phyloP scores from a whole-genome alignment of 768 basidiomycete genomes.

The Mrakia frigida region DNA sequence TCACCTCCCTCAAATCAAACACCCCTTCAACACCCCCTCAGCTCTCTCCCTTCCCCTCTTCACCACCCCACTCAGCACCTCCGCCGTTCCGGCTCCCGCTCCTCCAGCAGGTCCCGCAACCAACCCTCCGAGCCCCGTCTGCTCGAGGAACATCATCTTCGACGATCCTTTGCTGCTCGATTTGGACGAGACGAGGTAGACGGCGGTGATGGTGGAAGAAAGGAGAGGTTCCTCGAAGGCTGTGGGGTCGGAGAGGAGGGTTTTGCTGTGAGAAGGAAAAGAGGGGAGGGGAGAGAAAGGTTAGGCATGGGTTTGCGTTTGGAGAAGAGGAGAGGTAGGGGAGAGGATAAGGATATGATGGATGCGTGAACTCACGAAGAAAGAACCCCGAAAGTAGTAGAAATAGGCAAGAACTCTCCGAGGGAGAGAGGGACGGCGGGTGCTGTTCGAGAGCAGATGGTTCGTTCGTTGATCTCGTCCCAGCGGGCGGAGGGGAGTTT shows the following conservation, averaged over 20 bases:
- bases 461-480: constrained; percentile 60
- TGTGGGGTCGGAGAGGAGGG: constrained; percentile 30
- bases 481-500: constrained; percentile 65
- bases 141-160: constrained; percentile 22
- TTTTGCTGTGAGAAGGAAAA: constrained; percentile 2
- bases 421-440: constrained; percentile 7
- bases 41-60: background rate
- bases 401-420: constrained; percentile 3
- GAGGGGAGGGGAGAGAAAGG: background rate
- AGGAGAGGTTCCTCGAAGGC: constrained; percentile 28
- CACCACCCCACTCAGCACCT: background rate
- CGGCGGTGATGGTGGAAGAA: constrained; percentile 13
- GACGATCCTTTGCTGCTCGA: background rate
- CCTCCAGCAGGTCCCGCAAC: background rate
- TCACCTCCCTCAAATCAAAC: background rate
- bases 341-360: background rate
- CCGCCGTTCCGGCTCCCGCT: background rate
- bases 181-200: constrained; percentile 11
- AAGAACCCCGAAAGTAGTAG: constrained; percentile 5
- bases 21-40: background rate
- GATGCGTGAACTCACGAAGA: background rate
- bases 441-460: constrained; percentile 50
- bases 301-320: background rate
- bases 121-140: constrained; percentile 25
- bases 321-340: background rate